phyloP scores from a whole-genome alignment of 345 rosid genomes.

The Nephelium lappaceum region DNA sequence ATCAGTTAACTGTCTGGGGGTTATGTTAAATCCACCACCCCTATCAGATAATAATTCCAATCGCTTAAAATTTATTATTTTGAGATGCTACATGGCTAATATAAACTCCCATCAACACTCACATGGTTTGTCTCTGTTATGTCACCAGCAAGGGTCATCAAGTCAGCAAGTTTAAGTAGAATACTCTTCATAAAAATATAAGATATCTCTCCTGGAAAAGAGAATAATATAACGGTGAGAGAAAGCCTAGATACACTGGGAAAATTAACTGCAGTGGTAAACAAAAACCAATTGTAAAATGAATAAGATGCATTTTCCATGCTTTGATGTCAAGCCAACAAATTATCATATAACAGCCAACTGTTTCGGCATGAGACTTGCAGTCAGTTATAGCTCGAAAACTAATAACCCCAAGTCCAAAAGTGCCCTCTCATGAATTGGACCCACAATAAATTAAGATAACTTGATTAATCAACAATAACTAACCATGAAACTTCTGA shows the following conservation, averaged over 20 bases:
- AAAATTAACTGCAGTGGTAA: background rate
- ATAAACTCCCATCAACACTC: constrained; percentile 34
- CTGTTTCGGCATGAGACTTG: background rate
- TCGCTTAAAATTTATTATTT: background rate
- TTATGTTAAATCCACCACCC: background rate
- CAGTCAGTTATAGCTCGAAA: background rate
- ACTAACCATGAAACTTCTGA: background rate
- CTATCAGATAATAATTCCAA: background rate
- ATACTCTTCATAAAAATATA: constrained; percentile 55
- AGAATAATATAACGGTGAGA: constrained; percentile 15
- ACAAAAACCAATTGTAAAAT: background rate
- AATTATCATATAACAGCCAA: background rate
- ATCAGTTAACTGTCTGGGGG: constrained; percentile 2
- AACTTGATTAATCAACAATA: background rate
- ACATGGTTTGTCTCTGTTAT: constrained; percentile 47
- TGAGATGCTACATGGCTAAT: background rate
- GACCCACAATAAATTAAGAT: background rate
- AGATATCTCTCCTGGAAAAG: constrained; percentile 61
- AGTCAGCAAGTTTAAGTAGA: constrained; percentile 65
- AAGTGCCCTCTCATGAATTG: background rate
- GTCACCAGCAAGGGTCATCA: constrained; percentile 48
- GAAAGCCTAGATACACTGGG: background rate
- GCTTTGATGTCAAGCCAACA: background rate
- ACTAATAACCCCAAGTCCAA: background rate
- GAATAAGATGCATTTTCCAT: background rate